Percentiles rank a stretch among this genome's conserved stretches.
These are phyloP conservation scores for Wickerhamomyces ciferrii DNA, from an alignment of 805 yeast species.

Conservation along the genomic window DNA sequence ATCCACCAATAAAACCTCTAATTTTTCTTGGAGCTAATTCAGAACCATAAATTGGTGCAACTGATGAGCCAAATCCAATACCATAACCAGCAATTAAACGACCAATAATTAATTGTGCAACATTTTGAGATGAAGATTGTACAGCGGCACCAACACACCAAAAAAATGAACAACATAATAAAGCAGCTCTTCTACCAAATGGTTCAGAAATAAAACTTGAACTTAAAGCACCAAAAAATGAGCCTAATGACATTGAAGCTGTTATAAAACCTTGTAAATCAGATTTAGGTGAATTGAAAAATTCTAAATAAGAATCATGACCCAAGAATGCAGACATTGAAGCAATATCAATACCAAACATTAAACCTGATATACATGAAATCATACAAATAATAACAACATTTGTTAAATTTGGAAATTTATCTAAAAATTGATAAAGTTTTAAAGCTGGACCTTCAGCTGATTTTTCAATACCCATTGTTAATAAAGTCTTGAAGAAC, in stretches of 20 bases:
- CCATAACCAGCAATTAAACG: constrained; percentile 53
- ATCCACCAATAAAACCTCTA: constrained; percentile 57
- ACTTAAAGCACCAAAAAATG: constrained; percentile 53
- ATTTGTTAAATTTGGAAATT: constrained; percentile 34
- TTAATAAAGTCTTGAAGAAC: too few relatives aligned
- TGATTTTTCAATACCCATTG: neutral
- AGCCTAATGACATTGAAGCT: constrained; percentile 72
- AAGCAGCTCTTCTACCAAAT: constrained; percentile 51
- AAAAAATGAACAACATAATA: constrained; percentile 45
- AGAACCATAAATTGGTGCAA: constrained; percentile 62
- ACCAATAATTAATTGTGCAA: constrained; percentile 28
- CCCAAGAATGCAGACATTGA: constrained; percentile 64
- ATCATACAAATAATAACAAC: constrained; percentile 49
- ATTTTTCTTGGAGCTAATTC: constrained; percentile 58
- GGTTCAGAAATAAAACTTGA: constrained; percentile 43
- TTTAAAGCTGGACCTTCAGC: neutral
- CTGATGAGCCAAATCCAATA: constrained; percentile 61
- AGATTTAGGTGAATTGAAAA: constrained; percentile 45
- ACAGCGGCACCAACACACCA: constrained; percentile 58
- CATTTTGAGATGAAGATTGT: constrained; percentile 41
- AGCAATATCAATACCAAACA: constrained; percentile 71
- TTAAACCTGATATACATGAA: constrained; percentile 60
- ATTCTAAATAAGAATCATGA: constrained; percentile 37
- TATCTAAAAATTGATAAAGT: neutral
- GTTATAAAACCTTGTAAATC: constrained; percentile 65